These are phyloP conservation scores for Calonectria hongkongensis DNA, from an alignment of 2,329 filamentous ascomycete genomes.

Conservation along the genomic window DNA sequence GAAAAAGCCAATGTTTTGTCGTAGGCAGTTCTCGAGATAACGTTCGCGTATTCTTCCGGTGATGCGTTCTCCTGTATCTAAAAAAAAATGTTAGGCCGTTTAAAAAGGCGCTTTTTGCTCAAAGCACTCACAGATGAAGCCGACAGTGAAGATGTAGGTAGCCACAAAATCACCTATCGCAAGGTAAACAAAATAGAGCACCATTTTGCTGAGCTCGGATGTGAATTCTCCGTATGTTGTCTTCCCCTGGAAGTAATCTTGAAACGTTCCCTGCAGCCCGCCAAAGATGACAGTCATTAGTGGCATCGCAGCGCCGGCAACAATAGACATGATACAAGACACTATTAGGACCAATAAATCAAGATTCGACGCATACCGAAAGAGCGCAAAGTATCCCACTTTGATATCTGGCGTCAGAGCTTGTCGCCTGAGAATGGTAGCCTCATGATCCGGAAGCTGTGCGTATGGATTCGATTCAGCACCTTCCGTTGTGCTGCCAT, in stretches of 20 bases:
- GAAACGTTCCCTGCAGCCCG: neutral
- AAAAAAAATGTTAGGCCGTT: neutral
- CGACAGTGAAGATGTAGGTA: conserved; percentile 14
- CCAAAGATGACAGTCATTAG: conserved; percentile 23
- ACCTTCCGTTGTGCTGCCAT: no score
- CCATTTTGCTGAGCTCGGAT: neutral
- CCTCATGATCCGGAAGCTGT: neutral
- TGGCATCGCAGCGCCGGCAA: neutral
- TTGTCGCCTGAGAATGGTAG: neutral
- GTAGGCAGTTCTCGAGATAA: conserved; percentile 66
- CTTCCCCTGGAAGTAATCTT: conserved; percentile 6
- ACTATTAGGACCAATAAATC: neutral
- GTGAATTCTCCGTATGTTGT: neutral
- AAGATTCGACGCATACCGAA: neutral
- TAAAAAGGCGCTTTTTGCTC: neutral
- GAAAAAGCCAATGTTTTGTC: conserved; percentile 71
- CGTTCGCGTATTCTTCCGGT: conserved; percentile 63
- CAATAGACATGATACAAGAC: conserved; percentile 16
- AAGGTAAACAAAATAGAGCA: conserved; percentile 22
- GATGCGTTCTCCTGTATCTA: conserved; percentile 50
- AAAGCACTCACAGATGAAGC: neutral
- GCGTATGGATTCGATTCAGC: no score
- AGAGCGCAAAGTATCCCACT: neutral
- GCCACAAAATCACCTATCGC: conserved; percentile 1
- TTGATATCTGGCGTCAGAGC: neutral